Percentiles rank a stretch among this genome's conserved stretches.
Evolutionary conservation across 2,329 filamentous ascomycete genomes (phyloP).

Genomic region (Fusarium sp.): DNA sequence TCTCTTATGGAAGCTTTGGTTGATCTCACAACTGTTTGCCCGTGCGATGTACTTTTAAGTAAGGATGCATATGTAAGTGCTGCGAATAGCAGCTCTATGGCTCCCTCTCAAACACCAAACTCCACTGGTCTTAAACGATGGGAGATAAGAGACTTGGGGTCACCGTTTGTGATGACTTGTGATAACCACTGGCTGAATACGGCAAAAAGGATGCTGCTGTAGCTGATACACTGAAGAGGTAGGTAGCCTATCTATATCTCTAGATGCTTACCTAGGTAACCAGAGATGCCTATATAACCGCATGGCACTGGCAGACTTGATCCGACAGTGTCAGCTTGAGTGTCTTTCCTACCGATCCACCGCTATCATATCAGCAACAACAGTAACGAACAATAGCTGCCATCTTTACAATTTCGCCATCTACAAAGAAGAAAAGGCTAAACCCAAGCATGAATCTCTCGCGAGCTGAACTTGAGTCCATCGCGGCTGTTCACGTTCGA

Average conservation of each 20-base stretch:
- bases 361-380: not conserved
- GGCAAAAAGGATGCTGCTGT: not conserved
- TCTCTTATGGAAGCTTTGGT: not conserved
- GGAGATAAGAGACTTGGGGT: not conserved
- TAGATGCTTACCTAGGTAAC: not conserved
- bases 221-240: not conserved
- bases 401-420: not conserved
- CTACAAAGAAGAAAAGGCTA: not conserved
- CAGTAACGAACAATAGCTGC: not conserved
- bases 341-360: not conserved
- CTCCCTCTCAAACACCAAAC: not conserved
- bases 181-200: not conserved
- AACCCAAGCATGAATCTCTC: constrained; percentile 32
- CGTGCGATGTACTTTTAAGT: not conserved
- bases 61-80: not conserved
- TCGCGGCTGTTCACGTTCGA: constrained; percentile 53
- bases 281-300: not conserved
- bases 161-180: not conserved
- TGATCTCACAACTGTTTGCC: not conserved
- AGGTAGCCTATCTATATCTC: not conserved
- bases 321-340: not conserved
- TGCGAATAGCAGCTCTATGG: not conserved
- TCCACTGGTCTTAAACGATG: not conserved
- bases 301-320: not conserved
- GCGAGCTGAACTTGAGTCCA: constrained; percentile 43